phyloP scores from a whole-genome alignment of 2,329 filamentous ascomycete genomes.

The Tricladium varicosporioides region DNA sequence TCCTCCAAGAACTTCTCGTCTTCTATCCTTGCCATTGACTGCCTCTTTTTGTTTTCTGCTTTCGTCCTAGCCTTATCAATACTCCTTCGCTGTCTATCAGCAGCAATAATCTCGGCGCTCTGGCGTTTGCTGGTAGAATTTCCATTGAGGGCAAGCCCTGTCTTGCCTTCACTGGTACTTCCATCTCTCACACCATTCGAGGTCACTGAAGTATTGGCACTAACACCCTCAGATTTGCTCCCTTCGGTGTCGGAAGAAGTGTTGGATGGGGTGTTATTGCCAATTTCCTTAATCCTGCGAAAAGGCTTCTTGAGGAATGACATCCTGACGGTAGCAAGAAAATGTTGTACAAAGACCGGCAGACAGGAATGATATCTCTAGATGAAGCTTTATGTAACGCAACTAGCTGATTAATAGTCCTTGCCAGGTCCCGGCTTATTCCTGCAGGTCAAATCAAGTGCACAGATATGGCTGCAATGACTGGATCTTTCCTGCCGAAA shows the following conservation, averaged over 20 bases:
- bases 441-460: too few species aligned
- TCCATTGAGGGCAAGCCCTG: slow-evolving; percentile 1
- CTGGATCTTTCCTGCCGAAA: too few species aligned
- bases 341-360: too few species aligned
- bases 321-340: slow-evolving; percentile 19
- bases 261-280: neutral
- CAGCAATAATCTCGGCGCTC: slow-evolving; percentile 25
- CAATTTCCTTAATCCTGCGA: slow-evolving; percentile 24
- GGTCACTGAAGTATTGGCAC: slow-evolving; percentile 3
- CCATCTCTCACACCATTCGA: slow-evolving; percentile 1
- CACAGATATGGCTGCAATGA: too few species aligned
- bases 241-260: slow-evolving; percentile 8
- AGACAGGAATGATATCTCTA: too few species aligned
- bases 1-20: slow-evolving; percentile 31
- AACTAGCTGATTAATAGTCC: slow-evolving; percentile 6
- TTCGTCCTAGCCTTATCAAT: slow-evolving; percentile 28
- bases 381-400: neutral
- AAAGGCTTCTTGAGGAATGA: slow-evolving; percentile 32
- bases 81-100: slow-evolving; percentile 23
- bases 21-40: slow-evolving; percentile 30
- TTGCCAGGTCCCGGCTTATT: too few species aligned
- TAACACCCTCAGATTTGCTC: slow-evolving; percentile 16
- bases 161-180: slow-evolving; percentile 5
- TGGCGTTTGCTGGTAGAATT: slow-evolving; percentile 16
- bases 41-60: slow-evolving; percentile 26